Conservation (phyloP, 331 rosid genomes). For the Cydonia oblonga region DNA sequence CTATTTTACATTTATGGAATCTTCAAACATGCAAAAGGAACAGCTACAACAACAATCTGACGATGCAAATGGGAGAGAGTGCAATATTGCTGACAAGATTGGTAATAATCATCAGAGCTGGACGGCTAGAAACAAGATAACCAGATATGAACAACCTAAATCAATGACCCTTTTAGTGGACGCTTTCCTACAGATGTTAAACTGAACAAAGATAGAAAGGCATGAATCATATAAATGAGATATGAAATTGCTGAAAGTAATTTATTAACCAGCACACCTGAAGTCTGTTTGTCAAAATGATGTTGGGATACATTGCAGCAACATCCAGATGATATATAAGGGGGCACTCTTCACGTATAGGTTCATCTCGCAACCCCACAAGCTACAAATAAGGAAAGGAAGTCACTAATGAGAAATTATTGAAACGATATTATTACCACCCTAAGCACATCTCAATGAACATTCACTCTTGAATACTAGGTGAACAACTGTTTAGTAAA, state of each 20-base stretch:
- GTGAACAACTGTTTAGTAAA: background rate
- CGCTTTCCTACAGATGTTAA: background rate
- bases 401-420: conserved; percentile 3
- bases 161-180: background rate
- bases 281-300: conserved; percentile 90
- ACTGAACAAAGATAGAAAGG: background rate
- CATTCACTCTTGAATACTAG: background rate
- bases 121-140: background rate
- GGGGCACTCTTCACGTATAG: conserved; percentile 82
- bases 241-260: conserved; percentile 5
- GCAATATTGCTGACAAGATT: background rate
- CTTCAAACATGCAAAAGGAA: background rate
- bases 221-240: background rate
- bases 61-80: background rate
- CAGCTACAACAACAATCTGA: background rate
- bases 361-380: conserved; percentile 53
- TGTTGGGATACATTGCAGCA: conserved; percentile 99
- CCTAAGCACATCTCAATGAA: background rate
- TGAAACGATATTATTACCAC: background rate
- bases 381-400: conserved; percentile 48
- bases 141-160: background rate
- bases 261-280: conserved; percentile 48
- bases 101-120: background rate
- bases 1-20: background rate
- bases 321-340: conserved; percentile 96